These are phyloP conservation scores for Aspergillus funiculosus DNA, from an alignment of 495 filamentous ascomycete species.

Conservation along the genomic window DNA sequence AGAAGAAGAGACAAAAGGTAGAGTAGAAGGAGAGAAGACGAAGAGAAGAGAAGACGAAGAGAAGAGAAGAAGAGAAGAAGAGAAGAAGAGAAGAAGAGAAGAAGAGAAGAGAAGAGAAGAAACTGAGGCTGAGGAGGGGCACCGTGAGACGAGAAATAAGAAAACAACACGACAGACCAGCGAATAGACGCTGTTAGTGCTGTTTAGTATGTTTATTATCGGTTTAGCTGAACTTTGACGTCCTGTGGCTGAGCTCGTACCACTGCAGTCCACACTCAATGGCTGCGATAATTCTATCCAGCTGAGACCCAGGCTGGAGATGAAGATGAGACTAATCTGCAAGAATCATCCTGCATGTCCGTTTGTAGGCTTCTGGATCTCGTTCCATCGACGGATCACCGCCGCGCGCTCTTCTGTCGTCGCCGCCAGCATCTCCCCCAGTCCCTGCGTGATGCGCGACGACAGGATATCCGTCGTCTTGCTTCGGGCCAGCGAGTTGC, in stretches of 20 bases:
- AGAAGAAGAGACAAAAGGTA: background rate
- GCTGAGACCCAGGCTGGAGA: too few species aligned
- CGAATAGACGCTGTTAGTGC: background rate
- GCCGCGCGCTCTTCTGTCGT: slow-evolving; percentile 15
- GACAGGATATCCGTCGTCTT: slow-evolving; percentile 67
- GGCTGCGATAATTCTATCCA: too few species aligned
- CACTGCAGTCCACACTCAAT: too few species aligned
- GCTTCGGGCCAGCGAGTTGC: slow-evolving; percentile 55
- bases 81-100: background rate
- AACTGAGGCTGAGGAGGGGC: slow-evolving; percentile 4
- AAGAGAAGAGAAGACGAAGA: background rate
- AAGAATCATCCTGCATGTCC: background rate
- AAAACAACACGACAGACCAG: too few species aligned
- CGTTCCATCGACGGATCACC: slow-evolving; percentile 19
- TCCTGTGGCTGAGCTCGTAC: too few species aligned
- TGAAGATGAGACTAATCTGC: too few species aligned
- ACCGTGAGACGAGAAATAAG: background rate
- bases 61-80: background rate
- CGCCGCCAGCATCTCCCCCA: slow-evolving; percentile 46
- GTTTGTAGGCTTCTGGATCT: background rate
- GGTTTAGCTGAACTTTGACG: background rate
- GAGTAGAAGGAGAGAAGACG: background rate
- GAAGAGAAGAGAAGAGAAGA: background rate
- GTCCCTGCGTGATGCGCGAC: slow-evolving; percentile 65
- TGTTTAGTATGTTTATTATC: background rate